Conservation (phyloP, 768 basidiomycete genomes). For the Tulasnella calospora region DNA sequence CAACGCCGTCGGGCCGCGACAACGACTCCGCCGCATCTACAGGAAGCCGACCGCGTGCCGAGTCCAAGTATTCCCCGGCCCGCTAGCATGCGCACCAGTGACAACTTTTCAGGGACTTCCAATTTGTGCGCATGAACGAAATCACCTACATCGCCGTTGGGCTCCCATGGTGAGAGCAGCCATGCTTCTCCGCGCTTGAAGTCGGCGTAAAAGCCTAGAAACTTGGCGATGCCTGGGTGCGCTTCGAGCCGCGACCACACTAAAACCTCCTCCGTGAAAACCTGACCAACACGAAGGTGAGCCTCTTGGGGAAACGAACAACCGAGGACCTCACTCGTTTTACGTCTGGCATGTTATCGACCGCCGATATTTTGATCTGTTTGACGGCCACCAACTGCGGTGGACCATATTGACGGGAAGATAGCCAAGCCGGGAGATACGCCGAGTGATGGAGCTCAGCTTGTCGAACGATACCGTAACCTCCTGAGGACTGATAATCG, state of each 20-base stretch:
- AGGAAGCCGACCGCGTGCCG: no score
- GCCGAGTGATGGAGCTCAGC: neutral
- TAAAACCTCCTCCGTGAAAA: neutral
- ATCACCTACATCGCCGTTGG: neutral
- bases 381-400: neutral
- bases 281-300: neutral
- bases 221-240: neutral
- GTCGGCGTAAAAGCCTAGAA: neutral
- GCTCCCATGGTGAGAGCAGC: neutral
- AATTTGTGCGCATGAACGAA: neutral
- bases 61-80: no score
- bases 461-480: neutral
- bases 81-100: neutral
- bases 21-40: no score
- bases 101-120: neutral
- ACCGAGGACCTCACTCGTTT: neutral
- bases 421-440: neutral
- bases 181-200: neutral
- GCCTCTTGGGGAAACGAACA: neutral
- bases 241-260: neutral
- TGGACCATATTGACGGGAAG: neutral
- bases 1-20: no score
- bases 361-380: neutral
- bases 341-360: neutral
- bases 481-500: neutral